Conservation (phyloP, 2,329 filamentous ascomycete species). For the Penicillium frequentans region DNA sequence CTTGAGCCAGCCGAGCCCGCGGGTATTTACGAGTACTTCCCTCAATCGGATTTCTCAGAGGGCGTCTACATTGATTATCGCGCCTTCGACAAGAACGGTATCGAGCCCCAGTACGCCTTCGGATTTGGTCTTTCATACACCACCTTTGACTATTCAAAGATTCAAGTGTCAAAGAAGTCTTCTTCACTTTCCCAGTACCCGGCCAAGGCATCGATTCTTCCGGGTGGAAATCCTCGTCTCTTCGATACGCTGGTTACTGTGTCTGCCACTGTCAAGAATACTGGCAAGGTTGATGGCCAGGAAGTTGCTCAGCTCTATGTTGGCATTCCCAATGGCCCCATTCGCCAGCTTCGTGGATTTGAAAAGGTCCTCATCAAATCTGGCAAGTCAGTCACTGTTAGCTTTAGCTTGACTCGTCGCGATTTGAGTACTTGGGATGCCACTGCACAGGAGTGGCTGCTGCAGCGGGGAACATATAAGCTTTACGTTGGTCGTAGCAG, state of each 20-base stretch:
- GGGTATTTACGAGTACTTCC: constrained; percentile 17
- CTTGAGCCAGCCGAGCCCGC: constrained; percentile 15
- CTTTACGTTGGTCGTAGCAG: constrained; percentile 26
- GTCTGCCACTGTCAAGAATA: constrained; percentile 51
- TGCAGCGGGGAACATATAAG: constrained; percentile 9
- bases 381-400: constrained; percentile 42
- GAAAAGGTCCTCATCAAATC: constrained; percentile 48
- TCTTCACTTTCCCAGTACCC: constrained; percentile 11
- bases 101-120: constrained; percentile 40
- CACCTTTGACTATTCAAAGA: constrained; percentile 19
- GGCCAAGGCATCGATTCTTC: constrained; percentile 41
- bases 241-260: constrained; percentile 53
- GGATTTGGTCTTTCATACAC: constrained; percentile 38
- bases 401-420: constrained; percentile 43
- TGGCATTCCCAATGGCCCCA: constrained; percentile 33
- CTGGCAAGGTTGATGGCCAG: constrained; percentile 46
- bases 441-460: constrained; percentile 20
- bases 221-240: constrained; percentile 56
- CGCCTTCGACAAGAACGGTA: constrained; percentile 47
- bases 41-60: constrained; percentile 48
- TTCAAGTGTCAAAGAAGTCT: constrained; percentile 9
- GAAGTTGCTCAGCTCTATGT: constrained; percentile 58
- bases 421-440: constrained; percentile 34
- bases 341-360: constrained; percentile 51
- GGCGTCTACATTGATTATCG: constrained; percentile 56